phyloP scores from a whole-genome alignment of 257 asterid genomes.

The Henckelia pumila region DNA sequence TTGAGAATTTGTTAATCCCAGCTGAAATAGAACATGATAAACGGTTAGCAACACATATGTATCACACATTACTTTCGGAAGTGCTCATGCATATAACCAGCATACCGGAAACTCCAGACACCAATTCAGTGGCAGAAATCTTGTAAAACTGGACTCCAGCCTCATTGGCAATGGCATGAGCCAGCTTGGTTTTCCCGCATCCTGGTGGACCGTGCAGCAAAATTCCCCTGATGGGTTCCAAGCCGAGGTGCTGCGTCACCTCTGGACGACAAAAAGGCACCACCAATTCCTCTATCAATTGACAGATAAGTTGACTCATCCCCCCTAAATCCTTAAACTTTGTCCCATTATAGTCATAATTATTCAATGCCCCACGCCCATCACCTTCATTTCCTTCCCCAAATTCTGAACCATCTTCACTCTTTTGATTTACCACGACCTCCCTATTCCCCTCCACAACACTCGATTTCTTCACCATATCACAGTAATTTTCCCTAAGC shows the following conservation, averaged over 20 bases:
- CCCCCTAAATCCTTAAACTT: constrained; percentile 90
- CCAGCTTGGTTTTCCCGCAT: too few species aligned
- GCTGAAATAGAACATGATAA: too few species aligned
- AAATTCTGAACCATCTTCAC: constrained; percentile 26
- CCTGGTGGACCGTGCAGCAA: constrained; percentile 92
- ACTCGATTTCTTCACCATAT: constrained; percentile 27
- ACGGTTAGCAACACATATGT: neutral
- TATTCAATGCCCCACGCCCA: constrained; percentile 7
- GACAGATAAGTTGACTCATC: constrained; percentile 58
- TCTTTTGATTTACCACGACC: too few species aligned
- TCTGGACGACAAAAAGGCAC: constrained; percentile 69
- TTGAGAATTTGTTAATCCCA: too few species aligned
- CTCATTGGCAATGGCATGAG: constrained; percentile 95
- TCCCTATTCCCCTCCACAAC: constrained; percentile 3
- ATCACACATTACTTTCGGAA: neutral
- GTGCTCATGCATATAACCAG: neutral
- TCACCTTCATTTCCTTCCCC: constrained; percentile 25
- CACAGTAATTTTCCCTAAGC: constrained; percentile 49
- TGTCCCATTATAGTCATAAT: constrained; percentile 32
- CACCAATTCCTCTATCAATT: constrained; percentile 67
- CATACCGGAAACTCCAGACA: constrained; percentile 90
- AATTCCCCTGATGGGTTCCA: constrained; percentile 71
- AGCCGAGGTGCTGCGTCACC: constrained; percentile 53
- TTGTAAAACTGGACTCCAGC: constrained; percentile 72
- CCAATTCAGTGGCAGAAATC: constrained; percentile 87